These are phyloP conservation scores for Alternaria conjuncta DNA, from an alignment of 2,329 filamentous ascomycete genomes.

Conservation along the genomic window DNA sequence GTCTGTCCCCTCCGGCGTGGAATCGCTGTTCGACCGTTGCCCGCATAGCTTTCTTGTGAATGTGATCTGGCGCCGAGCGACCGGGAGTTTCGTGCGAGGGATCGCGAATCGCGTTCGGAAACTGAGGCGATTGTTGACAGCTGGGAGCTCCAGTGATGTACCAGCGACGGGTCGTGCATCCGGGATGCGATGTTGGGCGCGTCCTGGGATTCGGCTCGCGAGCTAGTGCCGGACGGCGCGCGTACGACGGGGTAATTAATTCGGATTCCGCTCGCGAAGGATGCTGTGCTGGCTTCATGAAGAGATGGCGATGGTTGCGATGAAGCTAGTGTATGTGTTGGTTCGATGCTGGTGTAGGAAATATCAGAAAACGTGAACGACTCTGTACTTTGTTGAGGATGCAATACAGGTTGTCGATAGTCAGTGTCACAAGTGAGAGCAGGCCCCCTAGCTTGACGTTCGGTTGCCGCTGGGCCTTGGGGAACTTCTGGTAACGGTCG, in stretches of 20 bases:
- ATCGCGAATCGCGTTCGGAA: slow-evolving; percentile 46
- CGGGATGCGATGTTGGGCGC: slow-evolving; percentile 45
- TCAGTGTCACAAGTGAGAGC: slow-evolving; percentile 41
- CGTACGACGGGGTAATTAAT: slow-evolving; percentile 47
- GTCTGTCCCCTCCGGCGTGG: slow-evolving; percentile 42
- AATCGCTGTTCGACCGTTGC: slow-evolving; percentile 27
- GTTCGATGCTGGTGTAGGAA: slow-evolving; percentile 43
- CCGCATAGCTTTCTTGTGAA: slow-evolving; percentile 39
- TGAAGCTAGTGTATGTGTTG: slow-evolving; percentile 30
- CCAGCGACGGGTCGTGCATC: slow-evolving; percentile 47
- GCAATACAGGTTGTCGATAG: slow-evolving; percentile 36
- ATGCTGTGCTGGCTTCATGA: slow-evolving; percentile 45
- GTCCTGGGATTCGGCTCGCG: slow-evolving; percentile 44
- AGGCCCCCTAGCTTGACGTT: slow-evolving; percentile 40
- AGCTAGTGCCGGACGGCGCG: slow-evolving; percentile 44
- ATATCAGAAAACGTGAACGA: slow-evolving; percentile 47
- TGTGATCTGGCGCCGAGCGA: slow-evolving; percentile 42
- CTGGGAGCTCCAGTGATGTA: slow-evolving; percentile 50
- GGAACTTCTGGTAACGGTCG: slow-evolving; percentile 31
- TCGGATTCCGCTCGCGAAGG: slow-evolving; percentile 42
- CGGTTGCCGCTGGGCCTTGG: slow-evolving; percentile 35
- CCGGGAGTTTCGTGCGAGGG: slow-evolving; percentile 39
- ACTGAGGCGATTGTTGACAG: slow-evolving; percentile 48
- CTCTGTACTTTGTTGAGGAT: slow-evolving; percentile 37
- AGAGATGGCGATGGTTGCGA: slow-evolving; percentile 39